Evolutionary conservation across 2,329 filamentous ascomycete genomes (phyloP).

Genomic region (Pseudopithomyces maydicus): DNA sequence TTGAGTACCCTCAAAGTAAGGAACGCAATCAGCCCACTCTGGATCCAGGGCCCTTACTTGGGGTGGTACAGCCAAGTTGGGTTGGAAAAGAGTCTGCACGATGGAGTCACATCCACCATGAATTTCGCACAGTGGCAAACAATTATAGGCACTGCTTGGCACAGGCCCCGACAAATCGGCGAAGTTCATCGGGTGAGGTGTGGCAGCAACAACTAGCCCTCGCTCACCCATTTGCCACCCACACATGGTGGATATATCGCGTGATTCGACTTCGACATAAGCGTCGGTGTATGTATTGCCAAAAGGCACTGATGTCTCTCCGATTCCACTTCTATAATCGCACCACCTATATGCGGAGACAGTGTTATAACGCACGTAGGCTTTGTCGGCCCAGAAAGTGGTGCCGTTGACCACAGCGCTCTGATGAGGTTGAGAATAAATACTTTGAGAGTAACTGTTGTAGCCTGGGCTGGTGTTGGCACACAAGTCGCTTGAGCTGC

Average conservation of each 20-base stretch:
- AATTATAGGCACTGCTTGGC: conserved; percentile 8
- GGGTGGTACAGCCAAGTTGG: conserved; percentile 9
- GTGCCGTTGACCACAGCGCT: conserved; percentile 7
- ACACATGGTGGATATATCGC: conserved; percentile 8
- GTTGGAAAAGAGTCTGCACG: not conserved
- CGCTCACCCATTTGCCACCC: not conserved
- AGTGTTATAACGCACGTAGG: conserved; percentile 10
- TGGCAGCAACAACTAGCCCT: conserved; percentile 5
- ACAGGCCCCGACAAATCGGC: conserved; percentile 5
- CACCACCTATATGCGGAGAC: conserved; percentile 13
- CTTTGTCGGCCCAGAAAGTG: conserved; percentile 14
- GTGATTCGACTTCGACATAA: conserved; percentile 5
- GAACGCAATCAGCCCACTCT: conserved; percentile 12
- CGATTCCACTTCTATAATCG: not conserved
- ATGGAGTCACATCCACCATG: not conserved
- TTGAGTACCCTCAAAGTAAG: conserved; percentile 5
- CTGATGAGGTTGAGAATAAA: conserved; percentile 7
- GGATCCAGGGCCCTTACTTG: conserved; percentile 7
- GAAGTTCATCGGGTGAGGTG: conserved; percentile 9
- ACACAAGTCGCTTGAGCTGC: conserved; percentile 8
- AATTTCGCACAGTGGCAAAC: not conserved
- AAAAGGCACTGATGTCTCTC: not conserved
- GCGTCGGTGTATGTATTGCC: not conserved
- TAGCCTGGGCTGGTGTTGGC: conserved; percentile 14
- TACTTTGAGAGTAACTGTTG: conserved; percentile 9